A percentile compares a stretch with the other conserved stretches of the same genome.
These are phyloP conservation scores for Sugiyamaella xylanicola DNA, from an alignment of 1,139 yeast genomes.

Conservation along the genomic window DNA sequence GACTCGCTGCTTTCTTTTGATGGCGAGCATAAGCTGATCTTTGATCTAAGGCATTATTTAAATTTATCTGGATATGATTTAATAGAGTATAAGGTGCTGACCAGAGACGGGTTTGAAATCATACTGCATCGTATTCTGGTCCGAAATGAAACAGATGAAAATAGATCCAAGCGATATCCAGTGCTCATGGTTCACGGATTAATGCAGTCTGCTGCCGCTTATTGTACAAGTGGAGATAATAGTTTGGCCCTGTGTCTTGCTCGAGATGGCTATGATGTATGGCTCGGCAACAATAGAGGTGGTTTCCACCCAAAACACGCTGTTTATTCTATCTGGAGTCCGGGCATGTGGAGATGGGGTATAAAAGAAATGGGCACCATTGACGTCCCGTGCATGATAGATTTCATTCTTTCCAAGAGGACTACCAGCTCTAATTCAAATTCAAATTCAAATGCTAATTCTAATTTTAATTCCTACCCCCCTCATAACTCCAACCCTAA, in stretches of 20 bases:
- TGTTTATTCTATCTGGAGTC: constrained; percentile 49
- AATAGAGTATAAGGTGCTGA: constrained; percentile 59
- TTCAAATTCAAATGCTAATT: not conserved
- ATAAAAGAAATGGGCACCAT: constrained; percentile 72
- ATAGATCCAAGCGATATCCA: constrained; percentile 48
- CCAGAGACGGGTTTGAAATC: constrained; percentile 79
- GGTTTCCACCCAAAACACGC: constrained; percentile 74
- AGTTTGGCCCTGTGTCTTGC: constrained; percentile 69
- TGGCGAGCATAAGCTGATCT: constrained; percentile 44
- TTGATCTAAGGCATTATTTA: constrained; percentile 67
- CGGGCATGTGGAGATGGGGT: constrained; percentile 73
- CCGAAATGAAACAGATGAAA: constrained; percentile 46
- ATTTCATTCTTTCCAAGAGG: constrained; percentile 53
- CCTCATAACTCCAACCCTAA: not conserved
- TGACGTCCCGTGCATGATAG: constrained; percentile 75
- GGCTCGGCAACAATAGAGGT: constrained; percentile 92
- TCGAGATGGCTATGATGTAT: constrained; percentile 76
- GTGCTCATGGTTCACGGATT: constrained; percentile 81
- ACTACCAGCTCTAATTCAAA: constrained; percentile 35
- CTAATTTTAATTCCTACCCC: not conserved
- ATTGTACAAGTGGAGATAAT: constrained; percentile 69
- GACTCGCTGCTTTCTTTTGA: constrained; percentile 6
- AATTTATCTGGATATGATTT: constrained; percentile 60
- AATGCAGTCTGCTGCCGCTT: constrained; percentile 84
- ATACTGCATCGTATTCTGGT: constrained; percentile 64